A percentile compares a stretch with the other conserved stretches of the same genome.
Conservation (phyloP, 345 rosid species). For the Nephelium lappaceum region DNA sequence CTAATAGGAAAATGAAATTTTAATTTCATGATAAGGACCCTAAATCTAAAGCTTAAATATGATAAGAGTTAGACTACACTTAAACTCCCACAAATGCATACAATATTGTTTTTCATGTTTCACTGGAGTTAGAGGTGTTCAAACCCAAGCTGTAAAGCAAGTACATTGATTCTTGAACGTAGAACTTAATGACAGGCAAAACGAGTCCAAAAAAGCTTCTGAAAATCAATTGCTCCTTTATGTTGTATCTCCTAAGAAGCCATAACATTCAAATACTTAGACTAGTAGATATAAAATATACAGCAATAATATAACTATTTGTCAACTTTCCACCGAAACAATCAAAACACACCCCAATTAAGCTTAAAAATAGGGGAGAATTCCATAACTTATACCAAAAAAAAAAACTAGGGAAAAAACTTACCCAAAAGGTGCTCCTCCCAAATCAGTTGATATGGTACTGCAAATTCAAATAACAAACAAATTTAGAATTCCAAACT, state of each 20-base stretch:
- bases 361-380: neutral
- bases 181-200: neutral
- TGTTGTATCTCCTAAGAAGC: neutral
- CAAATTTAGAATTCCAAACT: conserved; percentile 7
- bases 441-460: conserved; percentile 65
- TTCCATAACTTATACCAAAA: neutral
- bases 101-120: too few species aligned
- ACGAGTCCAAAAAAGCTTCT: neutral
- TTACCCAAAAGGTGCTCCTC: conserved; percentile 91
- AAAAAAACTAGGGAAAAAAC: neutral
- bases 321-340: neutral
- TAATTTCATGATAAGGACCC: neutral
- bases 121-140: neutral
- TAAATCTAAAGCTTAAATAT: neutral
- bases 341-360: neutral
- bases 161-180: neutral
- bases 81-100: neutral
- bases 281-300: neutral
- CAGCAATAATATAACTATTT: neutral
- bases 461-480: conserved; percentile 50
- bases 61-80: neutral
- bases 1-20: neutral
- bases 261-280: neutral
- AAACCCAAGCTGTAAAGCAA: neutral
- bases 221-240: neutral